These are phyloP conservation scores for Pachyrhizus erosus DNA, from an alignment of 306 rosid species.

Conservation along the genomic window DNA sequence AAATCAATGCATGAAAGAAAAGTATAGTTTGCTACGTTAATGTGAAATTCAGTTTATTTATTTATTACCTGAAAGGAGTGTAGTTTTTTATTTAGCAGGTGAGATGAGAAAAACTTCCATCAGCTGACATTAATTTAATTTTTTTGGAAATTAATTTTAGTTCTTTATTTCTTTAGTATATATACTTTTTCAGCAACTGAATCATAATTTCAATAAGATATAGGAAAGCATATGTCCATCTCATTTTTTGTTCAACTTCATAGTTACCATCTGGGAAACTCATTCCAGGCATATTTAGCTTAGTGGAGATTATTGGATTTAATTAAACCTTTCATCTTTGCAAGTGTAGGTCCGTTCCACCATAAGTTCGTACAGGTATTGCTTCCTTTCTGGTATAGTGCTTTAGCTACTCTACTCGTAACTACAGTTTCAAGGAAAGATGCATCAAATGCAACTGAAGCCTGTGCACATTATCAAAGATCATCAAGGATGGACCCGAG, in stretches of 20 bases:
- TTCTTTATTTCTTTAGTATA: neutral
- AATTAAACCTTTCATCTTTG: neutral
- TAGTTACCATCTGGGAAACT: too few species aligned
- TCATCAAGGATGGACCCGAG: neutral
- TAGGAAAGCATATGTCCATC: neutral
- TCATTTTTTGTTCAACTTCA: too few species aligned
- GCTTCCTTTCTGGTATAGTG: neutral
- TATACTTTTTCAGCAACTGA: neutral
- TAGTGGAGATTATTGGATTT: too few species aligned
- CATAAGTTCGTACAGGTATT: neutral
- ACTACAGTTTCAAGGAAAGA: neutral
- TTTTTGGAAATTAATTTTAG: neutral
- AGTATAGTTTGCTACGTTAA: neutral
- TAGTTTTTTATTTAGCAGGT: neutral
- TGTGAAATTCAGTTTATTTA: constrained; percentile 1
- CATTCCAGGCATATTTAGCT: too few species aligned
- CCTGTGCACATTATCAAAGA: neutral
- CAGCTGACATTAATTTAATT: neutral
- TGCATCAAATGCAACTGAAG: neutral
- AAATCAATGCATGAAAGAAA: constrained; percentile 1
- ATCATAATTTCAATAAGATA: neutral
- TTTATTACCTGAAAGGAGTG: neutral
- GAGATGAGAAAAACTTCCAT: neutral
- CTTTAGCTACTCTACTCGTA: neutral
- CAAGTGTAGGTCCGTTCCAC: neutral